A percentile compares a stretch with the other conserved stretches of the same genome.
These are phyloP conservation scores for Beauveria brongniartii DNA, from an alignment of 2,329 filamentous ascomycete species.

Conservation along the genomic window DNA sequence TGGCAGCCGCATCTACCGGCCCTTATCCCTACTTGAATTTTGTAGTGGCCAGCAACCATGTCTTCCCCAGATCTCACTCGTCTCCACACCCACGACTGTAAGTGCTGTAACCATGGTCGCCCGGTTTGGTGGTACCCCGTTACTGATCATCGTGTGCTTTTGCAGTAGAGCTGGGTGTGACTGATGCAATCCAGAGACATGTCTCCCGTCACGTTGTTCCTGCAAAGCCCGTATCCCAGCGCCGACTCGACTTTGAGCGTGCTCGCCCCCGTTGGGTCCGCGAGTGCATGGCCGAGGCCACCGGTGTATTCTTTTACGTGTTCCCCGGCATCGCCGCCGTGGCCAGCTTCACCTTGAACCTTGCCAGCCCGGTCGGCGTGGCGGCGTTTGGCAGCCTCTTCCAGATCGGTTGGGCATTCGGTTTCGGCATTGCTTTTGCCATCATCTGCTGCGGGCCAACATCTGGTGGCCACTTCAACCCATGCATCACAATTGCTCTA, in stretches of 20 bases:
- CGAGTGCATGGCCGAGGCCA: conserved; percentile 48
- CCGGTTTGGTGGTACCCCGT: neutral
- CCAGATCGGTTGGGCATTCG: conserved; percentile 47
- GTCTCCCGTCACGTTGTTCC: conserved; percentile 40
- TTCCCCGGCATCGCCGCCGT: conserved; percentile 45
- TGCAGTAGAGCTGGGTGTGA: conserved; percentile 41
- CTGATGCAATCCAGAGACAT: conserved; percentile 44
- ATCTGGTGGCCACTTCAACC: conserved; percentile 49
- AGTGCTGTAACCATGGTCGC: neutral
- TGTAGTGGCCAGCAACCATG: neutral
- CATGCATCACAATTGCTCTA: conserved; percentile 38
- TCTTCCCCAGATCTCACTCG: conserved; percentile 7
- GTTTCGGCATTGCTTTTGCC: conserved; percentile 49
- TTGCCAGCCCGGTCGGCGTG: conserved; percentile 26
- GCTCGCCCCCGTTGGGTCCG: conserved; percentile 43
- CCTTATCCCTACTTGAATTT: neutral
- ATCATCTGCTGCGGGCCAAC: conserved; percentile 48
- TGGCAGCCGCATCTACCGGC: neutral
- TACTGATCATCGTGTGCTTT: neutral
- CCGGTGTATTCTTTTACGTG: conserved; percentile 50
- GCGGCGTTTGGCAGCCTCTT: conserved; percentile 38
- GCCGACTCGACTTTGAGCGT: conserved; percentile 47
- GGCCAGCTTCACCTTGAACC: conserved; percentile 41
- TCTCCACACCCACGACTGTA: conserved; percentile 16
- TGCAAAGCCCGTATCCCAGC: conserved; percentile 41